phyloP scores from a whole-genome alignment of 176 grass and related monocot species.

The Tillandsia fasciculata region DNA sequence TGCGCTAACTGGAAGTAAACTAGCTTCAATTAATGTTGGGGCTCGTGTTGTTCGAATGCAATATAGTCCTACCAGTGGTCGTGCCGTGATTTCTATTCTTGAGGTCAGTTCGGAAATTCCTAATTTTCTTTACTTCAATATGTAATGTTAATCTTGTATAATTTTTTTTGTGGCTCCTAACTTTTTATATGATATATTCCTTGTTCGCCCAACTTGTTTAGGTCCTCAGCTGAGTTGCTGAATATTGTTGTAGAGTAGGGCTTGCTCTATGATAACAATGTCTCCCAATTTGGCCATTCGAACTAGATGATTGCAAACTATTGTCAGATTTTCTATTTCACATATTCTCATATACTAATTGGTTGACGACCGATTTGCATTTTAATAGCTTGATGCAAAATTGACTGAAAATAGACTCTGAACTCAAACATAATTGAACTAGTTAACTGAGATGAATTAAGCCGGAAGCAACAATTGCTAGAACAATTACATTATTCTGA shows the following conservation, averaged over 20 bases:
- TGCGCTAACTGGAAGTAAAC: slow-evolving; percentile 89
- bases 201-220: too few species aligned
- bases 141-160: neutral
- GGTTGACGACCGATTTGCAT: neutral
- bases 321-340: too few species aligned
- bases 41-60: slow-evolving; percentile 87
- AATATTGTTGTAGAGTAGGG: too few species aligned
- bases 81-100: slow-evolving; percentile 70
- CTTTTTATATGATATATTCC: neutral
- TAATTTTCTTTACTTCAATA: neutral
- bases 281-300: too few species aligned
- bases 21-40: slow-evolving; percentile 68
- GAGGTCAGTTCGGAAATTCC: slow-evolving; percentile 48
- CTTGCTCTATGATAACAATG: too few species aligned
- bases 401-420: too few species aligned
- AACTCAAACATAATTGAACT: too few species aligned
- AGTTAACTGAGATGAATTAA: too few species aligned
- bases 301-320: too few species aligned
- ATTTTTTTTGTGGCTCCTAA: neutral
- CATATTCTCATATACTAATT: neutral
- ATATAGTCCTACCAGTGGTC: slow-evolving; percentile 63
- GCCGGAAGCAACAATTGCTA: too few species aligned
- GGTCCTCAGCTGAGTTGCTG: neutral
- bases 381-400: neutral
- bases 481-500: too few species aligned